Conservation (phyloP, 1,284 basidiomycete genomes). For the Papiliotrema laurentii region DNA sequence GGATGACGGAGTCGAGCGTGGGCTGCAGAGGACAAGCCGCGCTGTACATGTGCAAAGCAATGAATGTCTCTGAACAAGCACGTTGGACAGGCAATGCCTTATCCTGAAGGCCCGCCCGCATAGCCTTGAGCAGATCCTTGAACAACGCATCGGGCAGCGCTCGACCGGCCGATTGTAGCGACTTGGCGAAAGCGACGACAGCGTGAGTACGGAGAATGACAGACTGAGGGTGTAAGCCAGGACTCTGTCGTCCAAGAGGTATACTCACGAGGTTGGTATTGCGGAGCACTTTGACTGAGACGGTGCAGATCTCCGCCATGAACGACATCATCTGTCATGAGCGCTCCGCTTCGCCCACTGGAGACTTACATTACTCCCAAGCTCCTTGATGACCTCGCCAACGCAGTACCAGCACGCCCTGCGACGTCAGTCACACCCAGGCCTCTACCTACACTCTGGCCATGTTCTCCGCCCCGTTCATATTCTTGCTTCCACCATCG, state of each 20-base stretch:
- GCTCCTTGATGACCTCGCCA: constrained; percentile 78
- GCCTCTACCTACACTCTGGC: constrained; percentile 60
- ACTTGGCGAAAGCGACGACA: constrained; percentile 68
- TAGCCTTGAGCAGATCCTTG: constrained; percentile 82
- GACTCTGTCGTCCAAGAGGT: background rate
- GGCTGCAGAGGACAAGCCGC: constrained; percentile 29
- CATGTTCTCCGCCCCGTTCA: constrained; percentile 55
- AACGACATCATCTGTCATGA: constrained; percentile 80
- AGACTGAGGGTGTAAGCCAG: constrained; percentile 51
- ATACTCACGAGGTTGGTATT: constrained; percentile 65
- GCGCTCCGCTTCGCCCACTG: background rate
- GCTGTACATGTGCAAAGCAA: constrained; percentile 32
- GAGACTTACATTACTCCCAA: constrained; percentile 69
- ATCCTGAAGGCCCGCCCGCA: constrained; percentile 70
- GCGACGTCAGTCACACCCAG: constrained; percentile 4
- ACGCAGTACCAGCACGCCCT: constrained; percentile 59
- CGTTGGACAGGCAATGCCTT: constrained; percentile 83
- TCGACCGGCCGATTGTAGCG: constrained; percentile 69
- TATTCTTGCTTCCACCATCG: constrained; percentile 44
- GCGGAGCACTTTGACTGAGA: constrained; percentile 60
- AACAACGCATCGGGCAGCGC: constrained; percentile 72
- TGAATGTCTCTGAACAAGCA: constrained; percentile 61
- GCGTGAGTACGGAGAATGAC: constrained; percentile 81
- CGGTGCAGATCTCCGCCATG: constrained; percentile 72
- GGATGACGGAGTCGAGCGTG: constrained; percentile 48